Base-by-base conservation (phyloP, 164 flowering plant genomes). In the Taxillus chinensis region DNA sequence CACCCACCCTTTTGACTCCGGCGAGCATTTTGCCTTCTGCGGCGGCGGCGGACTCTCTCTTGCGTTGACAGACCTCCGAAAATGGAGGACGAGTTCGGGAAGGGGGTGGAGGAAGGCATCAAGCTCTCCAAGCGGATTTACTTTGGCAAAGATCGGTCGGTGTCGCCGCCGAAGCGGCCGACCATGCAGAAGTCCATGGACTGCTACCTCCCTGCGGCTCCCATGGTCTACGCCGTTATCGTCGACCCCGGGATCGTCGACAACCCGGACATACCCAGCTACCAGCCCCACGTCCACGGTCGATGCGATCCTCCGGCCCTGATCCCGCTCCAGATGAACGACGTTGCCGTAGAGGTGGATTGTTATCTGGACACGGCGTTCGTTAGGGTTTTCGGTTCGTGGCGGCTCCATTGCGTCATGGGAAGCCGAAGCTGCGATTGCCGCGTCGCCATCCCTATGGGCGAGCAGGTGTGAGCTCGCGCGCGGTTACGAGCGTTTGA, bases 231-330 rank as follows among this genome's bases (percentile, higher is more conserved):
- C 67, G 97, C 95, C 9, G 91, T 90, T 7, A 80, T 93, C 0
- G 45, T 53, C 9, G 83, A 95, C 52, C 99, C 99, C 13, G 63
- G 67, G 7, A 78, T 87, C 48, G 99, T 95, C 11, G 99, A 95
- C 62, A 95, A 91, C 57, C 99, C 99, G 8, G 99, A 95, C 62
- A 69, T 89, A 4, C 91, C 96, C 16, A 95, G 97, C 75, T 95
- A 89, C 74, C 99, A 95, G 86, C 97, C 97, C 43, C 82, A 95
- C 64, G 95, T 95, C 45, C 81, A 89, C 64, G 99, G 99, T 10
- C 62, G 92, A 55, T 89, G 96, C 64, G 89, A 87, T 70, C 90
- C 96, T 1, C 90, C 97, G 9, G 97, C 92, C 46, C 70, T 95
- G 73, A 91, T 95, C 65, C 96, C 99, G 39, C 78, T 95, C 12